Conservation (phyloP, 2,329 filamentous ascomycete genomes). For the Monilinia fructigena region DNA sequence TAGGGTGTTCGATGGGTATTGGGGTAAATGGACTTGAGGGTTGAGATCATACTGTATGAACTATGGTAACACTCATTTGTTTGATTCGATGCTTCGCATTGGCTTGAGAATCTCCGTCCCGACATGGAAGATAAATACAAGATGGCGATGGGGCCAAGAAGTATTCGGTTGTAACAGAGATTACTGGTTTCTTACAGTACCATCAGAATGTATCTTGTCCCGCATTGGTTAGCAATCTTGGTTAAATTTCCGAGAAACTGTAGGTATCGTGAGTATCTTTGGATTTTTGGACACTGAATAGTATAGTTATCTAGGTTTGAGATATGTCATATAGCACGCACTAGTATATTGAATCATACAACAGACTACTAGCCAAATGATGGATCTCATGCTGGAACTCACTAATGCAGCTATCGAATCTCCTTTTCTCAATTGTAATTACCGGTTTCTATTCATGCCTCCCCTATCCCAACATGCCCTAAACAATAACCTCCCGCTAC, state of each 20-base stretch:
- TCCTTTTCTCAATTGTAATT: neutral
- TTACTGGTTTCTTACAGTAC: neutral
- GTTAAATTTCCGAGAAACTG: conserved; percentile 15
- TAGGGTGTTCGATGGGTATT: neutral
- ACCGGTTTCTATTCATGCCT: neutral
- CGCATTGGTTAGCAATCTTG: conserved; percentile 18
- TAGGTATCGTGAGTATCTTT: conserved; percentile 15
- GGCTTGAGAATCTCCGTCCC: neutral
- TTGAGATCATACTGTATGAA: conserved; percentile 3
- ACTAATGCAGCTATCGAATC: conserved; percentile 5
- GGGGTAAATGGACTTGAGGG: neutral
- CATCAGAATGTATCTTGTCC: conserved; percentile 2
- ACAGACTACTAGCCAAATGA: neutral
- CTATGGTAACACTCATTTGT: neutral
- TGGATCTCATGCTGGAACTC: conserved; percentile 12
- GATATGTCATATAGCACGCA: conserved; percentile 15
- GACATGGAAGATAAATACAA: neutral
- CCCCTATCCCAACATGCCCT: neutral
- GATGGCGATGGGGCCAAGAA: neutral
- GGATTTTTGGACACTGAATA: neutral
- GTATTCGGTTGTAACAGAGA: neutral
- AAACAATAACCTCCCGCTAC: neutral
- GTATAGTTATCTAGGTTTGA: conserved; percentile 11
- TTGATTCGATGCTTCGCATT: conserved; percentile 15
- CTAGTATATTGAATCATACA: neutral